These are phyloP conservation scores for Chlorociboria aeruginascens DNA, from an alignment of 495 filamentous ascomycete genomes.

Conservation along the genomic window DNA sequence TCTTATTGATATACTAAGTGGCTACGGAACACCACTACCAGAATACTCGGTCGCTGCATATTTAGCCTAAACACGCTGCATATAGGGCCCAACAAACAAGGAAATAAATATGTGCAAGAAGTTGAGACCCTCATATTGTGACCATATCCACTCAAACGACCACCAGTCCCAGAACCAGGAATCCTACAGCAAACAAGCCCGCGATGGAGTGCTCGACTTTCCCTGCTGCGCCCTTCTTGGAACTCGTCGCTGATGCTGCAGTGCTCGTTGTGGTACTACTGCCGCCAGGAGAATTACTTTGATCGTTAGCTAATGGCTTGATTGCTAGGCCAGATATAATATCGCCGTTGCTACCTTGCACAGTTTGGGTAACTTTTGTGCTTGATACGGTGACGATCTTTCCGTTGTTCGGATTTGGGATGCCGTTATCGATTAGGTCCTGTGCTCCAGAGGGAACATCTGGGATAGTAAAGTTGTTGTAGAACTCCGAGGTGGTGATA, in stretches of 20 bases:
- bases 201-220: too few relatives aligned
- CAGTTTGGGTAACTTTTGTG: slow-evolving; percentile 36
- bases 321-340: slow-evolving; percentile 42
- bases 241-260: slow-evolving; percentile 13
- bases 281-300: slow-evolving; percentile 42
- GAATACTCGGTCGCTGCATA: not conserved
- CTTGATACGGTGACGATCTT: slow-evolving; percentile 46
- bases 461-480: slow-evolving; percentile 66
- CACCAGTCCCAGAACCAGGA: too few relatives aligned
- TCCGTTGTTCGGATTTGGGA: slow-evolving; percentile 30
- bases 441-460: slow-evolving; percentile 28
- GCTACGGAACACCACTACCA: not conserved
- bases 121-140: not conserved
- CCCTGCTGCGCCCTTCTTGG: slow-evolving; percentile 18
- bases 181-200: too few relatives aligned
- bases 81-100: not conserved
- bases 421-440: slow-evolving; percentile 42
- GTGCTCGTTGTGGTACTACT: not conserved
- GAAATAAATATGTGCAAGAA: not conserved
- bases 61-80: too few relatives aligned
- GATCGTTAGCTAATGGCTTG: slow-evolving; percentile 33
- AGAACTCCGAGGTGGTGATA: slow-evolving; percentile 52
- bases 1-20: not conserved
- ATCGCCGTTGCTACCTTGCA: slow-evolving; percentile 42
- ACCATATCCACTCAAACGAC: too few relatives aligned